Evolutionary conservation across 208 protist species (phyloP).

Genomic region (Trichomonas gallinae): DNA sequence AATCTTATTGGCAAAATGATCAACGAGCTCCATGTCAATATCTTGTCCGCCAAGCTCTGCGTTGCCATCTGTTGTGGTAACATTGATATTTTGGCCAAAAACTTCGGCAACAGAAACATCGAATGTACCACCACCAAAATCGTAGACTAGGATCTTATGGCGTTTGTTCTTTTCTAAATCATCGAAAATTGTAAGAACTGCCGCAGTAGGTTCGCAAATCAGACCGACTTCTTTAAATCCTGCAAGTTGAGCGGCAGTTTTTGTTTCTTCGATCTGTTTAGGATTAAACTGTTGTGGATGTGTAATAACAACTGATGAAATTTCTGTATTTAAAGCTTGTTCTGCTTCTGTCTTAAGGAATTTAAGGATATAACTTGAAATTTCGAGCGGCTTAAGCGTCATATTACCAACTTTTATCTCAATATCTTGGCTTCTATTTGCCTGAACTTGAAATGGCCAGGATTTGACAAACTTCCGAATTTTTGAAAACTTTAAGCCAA

Average conservation of each 20-base stretch:
- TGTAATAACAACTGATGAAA: slow-evolving; percentile 42
- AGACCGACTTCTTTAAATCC: slow-evolving; percentile 91
- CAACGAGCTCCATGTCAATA: slow-evolving; percentile 77
- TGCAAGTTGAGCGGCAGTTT: slow-evolving; percentile 83
- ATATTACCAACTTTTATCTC: slow-evolving; percentile 59
- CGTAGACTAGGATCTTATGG: slow-evolving; percentile 80
- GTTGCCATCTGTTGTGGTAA: slow-evolving; percentile 71
- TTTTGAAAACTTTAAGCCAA: slow-evolving; percentile 63
- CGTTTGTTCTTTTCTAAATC: slow-evolving; percentile 58
- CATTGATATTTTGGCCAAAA: slow-evolving; percentile 83
- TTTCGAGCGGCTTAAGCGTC: slow-evolving; percentile 76
- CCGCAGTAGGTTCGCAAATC: slow-evolving; percentile 94
- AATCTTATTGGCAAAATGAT: slow-evolving; percentile 71
- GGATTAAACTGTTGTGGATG: slow-evolving; percentile 97
- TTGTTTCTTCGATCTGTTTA: slow-evolving; percentile 82
- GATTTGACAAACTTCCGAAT: slow-evolving; percentile 64
- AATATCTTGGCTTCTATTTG: slow-evolving; percentile 60
- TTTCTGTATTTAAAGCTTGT: slow-evolving; percentile 62
- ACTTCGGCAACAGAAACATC: slow-evolving; percentile 91
- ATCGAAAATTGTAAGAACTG: slow-evolving; percentile 88
- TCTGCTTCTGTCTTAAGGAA: slow-evolving; percentile 57
- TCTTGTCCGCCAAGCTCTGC: slow-evolving; percentile 83
- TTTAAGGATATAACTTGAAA: slow-evolving; percentile 81
- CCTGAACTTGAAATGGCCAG: slow-evolving; percentile 74
- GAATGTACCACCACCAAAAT: slow-evolving; percentile 55